These are phyloP conservation scores for Guyanaporus albipodus DNA, from an alignment of 768 basidiomycete species.

Conservation along the genomic window DNA sequence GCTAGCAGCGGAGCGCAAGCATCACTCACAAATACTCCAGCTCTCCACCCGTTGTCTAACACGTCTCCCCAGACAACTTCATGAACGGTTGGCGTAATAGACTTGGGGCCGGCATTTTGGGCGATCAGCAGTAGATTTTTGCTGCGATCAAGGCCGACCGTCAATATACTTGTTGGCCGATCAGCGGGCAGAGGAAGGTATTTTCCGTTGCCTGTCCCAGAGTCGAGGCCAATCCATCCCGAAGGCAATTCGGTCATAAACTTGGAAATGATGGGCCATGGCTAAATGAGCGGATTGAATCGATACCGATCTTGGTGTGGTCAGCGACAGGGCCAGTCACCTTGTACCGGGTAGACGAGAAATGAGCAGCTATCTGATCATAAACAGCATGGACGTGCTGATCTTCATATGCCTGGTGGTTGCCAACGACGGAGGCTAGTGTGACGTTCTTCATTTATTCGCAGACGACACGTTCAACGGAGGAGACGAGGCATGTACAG, in stretches of 20 bases:
- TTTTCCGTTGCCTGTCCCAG: slow-evolving; percentile 97
- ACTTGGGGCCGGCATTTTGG: slow-evolving; percentile 48
- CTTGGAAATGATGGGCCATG: slow-evolving; percentile 81
- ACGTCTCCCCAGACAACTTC: slow-evolving; percentile 84
- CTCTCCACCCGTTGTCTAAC: slow-evolving; percentile 68
- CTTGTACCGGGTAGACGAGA: slow-evolving; percentile 88
- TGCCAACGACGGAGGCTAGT: slow-evolving; percentile 40
- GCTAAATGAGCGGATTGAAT: slow-evolving; percentile 44
- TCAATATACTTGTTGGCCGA: slow-evolving; percentile 57
- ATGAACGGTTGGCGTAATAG: slow-evolving; percentile 31
- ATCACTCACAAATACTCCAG: slow-evolving; percentile 70
- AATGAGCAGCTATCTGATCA: slow-evolving; percentile 81
- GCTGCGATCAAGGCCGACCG: slow-evolving; percentile 84
- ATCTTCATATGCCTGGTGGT: slow-evolving; percentile 62
- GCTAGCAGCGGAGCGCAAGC: background rate
- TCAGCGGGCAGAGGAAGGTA: slow-evolving; percentile 78
- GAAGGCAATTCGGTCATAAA: slow-evolving; percentile 71
- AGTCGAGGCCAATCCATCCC: slow-evolving; percentile 87
- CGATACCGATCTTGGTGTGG: background rate
- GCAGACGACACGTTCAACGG: background rate
- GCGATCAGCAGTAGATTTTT: slow-evolving; percentile 76
- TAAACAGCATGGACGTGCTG: slow-evolving; percentile 80
- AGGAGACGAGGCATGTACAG: background rate
- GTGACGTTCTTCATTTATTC: slow-evolving; percentile 32
- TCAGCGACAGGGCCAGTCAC: slow-evolving; percentile 30